Evolutionary conservation across 129 eudicot genomes (phyloP).

Genomic region (Escallonia herrerae): DNA sequence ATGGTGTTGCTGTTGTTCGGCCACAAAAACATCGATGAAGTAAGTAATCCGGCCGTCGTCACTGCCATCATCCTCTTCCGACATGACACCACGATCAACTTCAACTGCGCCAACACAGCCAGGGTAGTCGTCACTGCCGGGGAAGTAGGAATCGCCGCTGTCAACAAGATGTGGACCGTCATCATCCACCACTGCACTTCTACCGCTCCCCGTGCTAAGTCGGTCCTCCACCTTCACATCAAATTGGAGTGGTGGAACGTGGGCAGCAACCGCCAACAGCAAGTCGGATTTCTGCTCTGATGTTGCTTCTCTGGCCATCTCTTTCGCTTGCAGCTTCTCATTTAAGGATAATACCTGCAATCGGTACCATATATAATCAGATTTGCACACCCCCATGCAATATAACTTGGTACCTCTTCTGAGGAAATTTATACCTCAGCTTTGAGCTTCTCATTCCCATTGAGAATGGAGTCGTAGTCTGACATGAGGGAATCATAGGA

Average conservation of each 20-base stretch:
- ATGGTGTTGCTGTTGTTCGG: slow-evolving; percentile 32
- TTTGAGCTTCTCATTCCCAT: slow-evolving; percentile 70
- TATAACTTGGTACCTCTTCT: not conserved
- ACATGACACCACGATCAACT: slow-evolving; percentile 20
- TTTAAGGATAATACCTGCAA: slow-evolving; percentile 53
- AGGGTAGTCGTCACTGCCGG: slow-evolving; percentile 27
- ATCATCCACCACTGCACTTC: slow-evolving; percentile 75
- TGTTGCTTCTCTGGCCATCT: slow-evolving; percentile 14
- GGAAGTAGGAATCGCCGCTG: slow-evolving; percentile 81
- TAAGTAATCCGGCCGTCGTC: slow-evolving; percentile 38
- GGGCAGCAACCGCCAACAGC: slow-evolving; percentile 15
- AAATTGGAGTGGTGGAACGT: slow-evolving; percentile 11
- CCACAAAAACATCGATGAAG: slow-evolving; percentile 30
- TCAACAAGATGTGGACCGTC: slow-evolving; percentile 74
- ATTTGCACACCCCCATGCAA: not conserved
- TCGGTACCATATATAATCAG: not conserved
- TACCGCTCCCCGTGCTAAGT: slow-evolving; percentile 61
- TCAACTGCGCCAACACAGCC: slow-evolving; percentile 25
- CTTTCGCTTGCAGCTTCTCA: slow-evolving; percentile 56
- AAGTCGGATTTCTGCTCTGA: slow-evolving; percentile 15
- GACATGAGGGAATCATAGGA: slow-evolving; percentile 56
- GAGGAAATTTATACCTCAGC: slow-evolving; percentile 43
- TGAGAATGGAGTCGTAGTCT: slow-evolving; percentile 57
- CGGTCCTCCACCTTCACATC: slow-evolving; percentile 70
- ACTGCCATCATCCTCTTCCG: slow-evolving; percentile 70